Evolutionary conservation across 495 filamentous ascomycete species (phyloP).

Genomic region (Cercophora samala): DNA sequence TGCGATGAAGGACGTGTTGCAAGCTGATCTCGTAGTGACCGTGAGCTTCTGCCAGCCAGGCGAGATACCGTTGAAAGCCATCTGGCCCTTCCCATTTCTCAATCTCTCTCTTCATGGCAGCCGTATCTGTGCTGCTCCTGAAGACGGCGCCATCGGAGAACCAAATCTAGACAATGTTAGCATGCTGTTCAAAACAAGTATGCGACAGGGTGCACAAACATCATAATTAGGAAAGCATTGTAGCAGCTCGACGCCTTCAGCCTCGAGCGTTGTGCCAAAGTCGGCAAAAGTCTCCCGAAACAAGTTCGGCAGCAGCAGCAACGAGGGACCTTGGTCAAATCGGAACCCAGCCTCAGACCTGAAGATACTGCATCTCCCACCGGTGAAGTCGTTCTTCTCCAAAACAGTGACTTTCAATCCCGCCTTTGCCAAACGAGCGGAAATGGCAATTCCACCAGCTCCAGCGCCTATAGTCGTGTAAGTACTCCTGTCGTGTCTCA

Average conservation of each 20-base stretch:
- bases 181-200: background rate
- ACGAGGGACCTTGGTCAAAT: conserved; percentile 69
- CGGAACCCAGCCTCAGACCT: conserved; percentile 51
- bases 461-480: conserved; percentile 53
- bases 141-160: conserved; percentile 61
- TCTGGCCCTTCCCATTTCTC: conserved; percentile 63
- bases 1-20: conserved; percentile 56
- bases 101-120: conserved; percentile 63
- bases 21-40: conserved; percentile 62
- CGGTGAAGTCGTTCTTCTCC: conserved; percentile 66
- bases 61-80: conserved; percentile 60
- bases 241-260: conserved; percentile 57
- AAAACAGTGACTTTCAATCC: conserved; percentile 63
- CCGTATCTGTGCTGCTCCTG: conserved; percentile 56
- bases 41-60: conserved; percentile 60
- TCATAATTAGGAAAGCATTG: conserved; percentile 72
- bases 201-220: conserved; percentile 40
- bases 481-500: background rate
- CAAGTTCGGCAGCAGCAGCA: conserved; percentile 63
- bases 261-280: conserved; percentile 56
- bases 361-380: conserved; percentile 61
- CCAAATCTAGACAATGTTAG: conserved; percentile 13
- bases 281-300: conserved; percentile 63
- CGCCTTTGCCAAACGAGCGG: conserved; percentile 63
- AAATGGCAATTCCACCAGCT: conserved; percentile 62